Conservation (phyloP, 345 rosid species). For the Firmiana major region DNA sequence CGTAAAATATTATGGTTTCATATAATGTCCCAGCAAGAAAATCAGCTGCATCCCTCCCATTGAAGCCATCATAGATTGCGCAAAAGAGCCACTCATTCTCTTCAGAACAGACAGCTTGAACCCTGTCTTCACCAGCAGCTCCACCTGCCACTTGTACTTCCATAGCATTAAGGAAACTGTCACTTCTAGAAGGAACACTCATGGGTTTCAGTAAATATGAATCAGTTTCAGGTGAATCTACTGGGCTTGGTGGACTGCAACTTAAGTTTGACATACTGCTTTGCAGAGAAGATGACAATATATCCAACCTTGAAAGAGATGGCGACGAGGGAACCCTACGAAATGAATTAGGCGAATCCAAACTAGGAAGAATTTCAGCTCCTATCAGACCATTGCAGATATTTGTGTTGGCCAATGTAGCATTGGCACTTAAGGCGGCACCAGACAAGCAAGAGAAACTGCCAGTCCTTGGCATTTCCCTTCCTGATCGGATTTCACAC, state of each 20-base stretch:
- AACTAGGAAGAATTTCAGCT: slow-evolving; percentile 77
- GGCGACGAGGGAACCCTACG: slow-evolving; percentile 79
- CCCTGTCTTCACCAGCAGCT: slow-evolving; percentile 98
- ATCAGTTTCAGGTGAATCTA: slow-evolving; percentile 58
- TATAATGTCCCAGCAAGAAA: slow-evolving; percentile 92
- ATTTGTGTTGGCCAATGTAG: slow-evolving; percentile 89
- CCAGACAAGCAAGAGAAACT: slow-evolving; percentile 96
- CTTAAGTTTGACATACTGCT: slow-evolving; percentile 74
- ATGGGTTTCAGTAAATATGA: slow-evolving; percentile 46
- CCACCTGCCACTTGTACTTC: slow-evolving; percentile 98
- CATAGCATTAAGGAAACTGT: slow-evolving; percentile 63
- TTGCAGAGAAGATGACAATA: slow-evolving; percentile 83
- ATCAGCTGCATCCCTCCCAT: slow-evolving; percentile 98
- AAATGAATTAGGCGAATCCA: slow-evolving; percentile 87
- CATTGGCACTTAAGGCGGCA: slow-evolving; percentile 93
- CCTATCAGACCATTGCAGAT: slow-evolving; percentile 90
- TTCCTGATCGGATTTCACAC: slow-evolving; percentile 33
- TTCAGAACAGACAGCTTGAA: slow-evolving; percentile 97
- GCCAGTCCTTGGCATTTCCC: slow-evolving; percentile 51
- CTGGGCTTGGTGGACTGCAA: slow-evolving; percentile 68
- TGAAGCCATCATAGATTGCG: slow-evolving; percentile 90
- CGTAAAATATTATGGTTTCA: slow-evolving; percentile 57
- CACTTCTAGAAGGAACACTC: slow-evolving; percentile 66
- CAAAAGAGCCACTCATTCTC: slow-evolving; percentile 94
- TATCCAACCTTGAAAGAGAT: slow-evolving; percentile 68